Percentiles rank a stretch among this genome's conserved stretches.
Evolutionary conservation across 768 basidiomycete genomes (phyloP).

Genomic region (Agaricus blazei): DNA sequence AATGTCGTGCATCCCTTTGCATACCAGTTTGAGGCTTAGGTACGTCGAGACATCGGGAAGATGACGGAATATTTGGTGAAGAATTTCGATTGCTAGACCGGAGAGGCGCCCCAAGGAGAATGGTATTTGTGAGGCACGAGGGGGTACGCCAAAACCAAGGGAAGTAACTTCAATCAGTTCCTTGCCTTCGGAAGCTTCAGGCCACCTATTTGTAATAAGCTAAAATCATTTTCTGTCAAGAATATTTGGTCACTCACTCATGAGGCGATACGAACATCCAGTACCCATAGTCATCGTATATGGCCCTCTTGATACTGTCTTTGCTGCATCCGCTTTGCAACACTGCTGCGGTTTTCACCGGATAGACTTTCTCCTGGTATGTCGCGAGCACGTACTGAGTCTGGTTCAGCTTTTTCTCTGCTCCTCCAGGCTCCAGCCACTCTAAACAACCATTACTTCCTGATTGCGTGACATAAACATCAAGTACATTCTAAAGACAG

Average conservation of each 20-base stretch:
- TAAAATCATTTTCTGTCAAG: neutral
- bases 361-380: neutral
- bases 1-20: neutral
- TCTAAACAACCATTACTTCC: neutral
- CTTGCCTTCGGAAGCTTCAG: neutral
- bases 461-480: neutral
- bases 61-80: conserved; percentile 1
- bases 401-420: conserved; percentile 9
- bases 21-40: neutral
- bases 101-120: neutral
- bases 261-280: conserved; percentile 11
- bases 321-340: neutral
- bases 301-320: neutral
- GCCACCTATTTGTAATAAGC: neutral
- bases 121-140: neutral
- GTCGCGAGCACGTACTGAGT: neutral
- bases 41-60: neutral
- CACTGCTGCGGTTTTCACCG: neutral
- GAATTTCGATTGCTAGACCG: neutral
- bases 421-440: conserved; percentile 4
- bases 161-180: neutral
- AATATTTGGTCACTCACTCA: neutral
- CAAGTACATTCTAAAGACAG: neutral
- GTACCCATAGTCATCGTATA: conserved; percentile 5
- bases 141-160: neutral